Evolutionary conservation across 116 monocot genomes (phyloP), one percentile per base, ranked within the genome.

Genomic region (Zostera marina): DNA sequence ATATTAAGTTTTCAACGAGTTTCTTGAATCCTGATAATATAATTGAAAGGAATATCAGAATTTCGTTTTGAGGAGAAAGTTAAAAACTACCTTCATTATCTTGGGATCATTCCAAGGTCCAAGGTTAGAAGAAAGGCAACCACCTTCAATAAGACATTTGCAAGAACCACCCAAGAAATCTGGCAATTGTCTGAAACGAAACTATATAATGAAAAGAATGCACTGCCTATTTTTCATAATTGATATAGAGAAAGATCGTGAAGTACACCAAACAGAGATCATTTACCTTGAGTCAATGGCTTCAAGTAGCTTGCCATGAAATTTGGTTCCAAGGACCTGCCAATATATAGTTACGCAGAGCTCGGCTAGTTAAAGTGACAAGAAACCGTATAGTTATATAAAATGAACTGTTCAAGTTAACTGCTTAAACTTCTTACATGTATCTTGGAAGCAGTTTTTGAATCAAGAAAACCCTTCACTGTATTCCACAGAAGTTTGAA

Each of bases 41-140:
- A 21, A 43, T 41, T 21, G 22, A 32, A 32, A 32, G 32, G 32
- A 32, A 32, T 32, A 5, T 5, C 32, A n/a, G n/a, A n/a, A n/a
- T n/a, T n/a, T n/a, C n/a, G n/a, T 4, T 20, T 42, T 17, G 17
- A 24, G 17, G 32, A 4, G 32, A 5, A 5, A n/a, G n/a, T n/a
- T 26, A 55, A 7, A 39, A 5, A 7, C 15, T 68, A 94, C 93
- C 93, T 94, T 94, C 71, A 81, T 75, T 39, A 84, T 77, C 40
- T 75, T 64, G 47, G 79, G 77, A 70, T 94, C 84, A 75, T 82
- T 93, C 93, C 93, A 94, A 44, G 93, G 93, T 22, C 93, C 93
- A 72, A 73, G 84, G 59, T 94, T 81, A 15, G 88, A 88, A 39
- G 44, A 74, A 48, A 93, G 81, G 41, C 93, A 88, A 12, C 88